Conservation (phyloP, 805 yeast species). For the Barnettozyma vustinii region DNA sequence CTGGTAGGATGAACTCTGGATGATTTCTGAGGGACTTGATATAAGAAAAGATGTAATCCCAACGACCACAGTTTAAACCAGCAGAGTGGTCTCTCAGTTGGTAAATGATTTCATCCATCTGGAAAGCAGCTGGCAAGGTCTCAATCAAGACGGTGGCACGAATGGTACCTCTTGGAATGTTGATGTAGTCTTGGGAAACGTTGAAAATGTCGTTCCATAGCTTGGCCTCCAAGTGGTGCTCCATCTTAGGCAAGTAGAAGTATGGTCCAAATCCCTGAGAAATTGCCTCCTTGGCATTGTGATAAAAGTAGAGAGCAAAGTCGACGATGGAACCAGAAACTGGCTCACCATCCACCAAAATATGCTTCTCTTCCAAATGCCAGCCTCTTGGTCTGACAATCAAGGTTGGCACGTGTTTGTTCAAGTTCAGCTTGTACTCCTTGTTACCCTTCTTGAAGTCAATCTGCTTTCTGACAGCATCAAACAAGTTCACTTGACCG, state of each 20-base stretch:
- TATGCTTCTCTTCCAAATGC: slow-evolving; percentile 76
- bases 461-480: slow-evolving; percentile 67
- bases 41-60: slow-evolving; percentile 84
- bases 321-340: slow-evolving; percentile 77
- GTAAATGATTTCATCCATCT: slow-evolving; percentile 78
- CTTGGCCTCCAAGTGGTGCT: slow-evolving; percentile 76
- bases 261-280: slow-evolving; percentile 73
- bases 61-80: slow-evolving; percentile 84
- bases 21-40: slow-evolving; percentile 68
- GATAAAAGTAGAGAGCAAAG: slow-evolving; percentile 73
- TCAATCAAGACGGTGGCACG: slow-evolving; percentile 80
- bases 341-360: slow-evolving; percentile 67
- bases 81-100: slow-evolving; percentile 73
- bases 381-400: slow-evolving; percentile 87
- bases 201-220: slow-evolving; percentile 79
- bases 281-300: slow-evolving; percentile 61
- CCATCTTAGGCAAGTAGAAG: slow-evolving; percentile 82
- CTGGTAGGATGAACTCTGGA: slow-evolving; percentile 63
- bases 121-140: slow-evolving; percentile 81
- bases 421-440: slow-evolving; percentile 23
- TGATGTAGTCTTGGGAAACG: slow-evolving; percentile 68
- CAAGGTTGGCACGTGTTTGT: slow-evolving; percentile 65
- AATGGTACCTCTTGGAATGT: slow-evolving; percentile 69
- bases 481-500: slow-evolving; percentile 76
- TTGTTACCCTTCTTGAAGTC: slow-evolving; percentile 42